Evolutionary conservation across 2,329 filamentous ascomycete genomes (phyloP), one percentile per base, ranked within the genome.

Genomic region (Colletotrichum simmondsii): DNA sequence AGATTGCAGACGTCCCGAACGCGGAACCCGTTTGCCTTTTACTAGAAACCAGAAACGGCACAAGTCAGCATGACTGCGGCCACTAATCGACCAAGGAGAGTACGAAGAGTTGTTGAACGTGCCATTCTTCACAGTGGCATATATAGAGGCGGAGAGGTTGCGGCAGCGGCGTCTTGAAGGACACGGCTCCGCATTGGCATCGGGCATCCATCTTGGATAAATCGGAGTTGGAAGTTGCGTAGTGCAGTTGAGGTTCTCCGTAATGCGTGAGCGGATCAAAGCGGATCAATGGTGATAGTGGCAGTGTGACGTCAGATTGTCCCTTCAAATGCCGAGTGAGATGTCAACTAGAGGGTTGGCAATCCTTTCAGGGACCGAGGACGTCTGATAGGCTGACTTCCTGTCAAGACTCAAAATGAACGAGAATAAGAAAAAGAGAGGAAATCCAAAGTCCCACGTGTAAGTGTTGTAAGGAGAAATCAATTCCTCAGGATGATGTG

Each of bases 1-100:
- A 94, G 73, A 93, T 92, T 76, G 92, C 92, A 46, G 90, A 92
- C 37, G 91, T 89, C 32, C 92, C 92, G 80, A 92, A 93, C 1
- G 92, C 91, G 8, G 90, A 91, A 66, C 89, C 85, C 35, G 90
- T 90, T 82, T 93, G 92, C 70, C 88, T 86, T 60, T 89, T 88
- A 80, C 42, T 49, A n/a, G 42, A 49, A n/a, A 49, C 42, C 42
- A 49, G 10, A 49, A 19, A 49, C 16, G 42, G 42, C 42, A 4
- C 42, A 49, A 49, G 42, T 49, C 42, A 49, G 42, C 19, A 46
- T 46, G 37, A 46, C 37, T 46, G 37, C 37, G 37, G 30, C 30
- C 30, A 32, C 30, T 32, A 10, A 32, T 32, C 30, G 30, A 1
- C 30, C 2, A 32, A 32, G 30, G 30, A 32, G 30, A 1, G 10